Evolutionary conservation across 352 stramenopile genomes (phyloP), one percentile per base, ranked within the genome.

Genomic region (Labyrinthula sp.): DNA sequence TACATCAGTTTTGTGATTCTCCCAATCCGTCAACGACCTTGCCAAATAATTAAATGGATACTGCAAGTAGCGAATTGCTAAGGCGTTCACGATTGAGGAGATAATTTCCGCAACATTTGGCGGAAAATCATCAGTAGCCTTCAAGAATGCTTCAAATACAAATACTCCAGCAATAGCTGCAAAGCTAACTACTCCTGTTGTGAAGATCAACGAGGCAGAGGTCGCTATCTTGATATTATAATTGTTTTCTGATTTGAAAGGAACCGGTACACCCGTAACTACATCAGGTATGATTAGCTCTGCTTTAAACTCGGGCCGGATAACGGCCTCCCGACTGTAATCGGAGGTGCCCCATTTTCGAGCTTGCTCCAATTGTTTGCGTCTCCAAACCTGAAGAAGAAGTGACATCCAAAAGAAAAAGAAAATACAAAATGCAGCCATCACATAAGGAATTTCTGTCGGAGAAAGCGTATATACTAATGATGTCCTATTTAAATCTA

Each of bases 1-100:
- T 1, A 81, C 89, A 56, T 95, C 82, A 0, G 85, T 95, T 45
- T 80, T 70, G 56, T 95, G 86, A 64, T 95, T 95, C 56, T 97
- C 87, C 54, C 81, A 79, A 38, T 93, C 68, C 60, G 91, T 96
- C 24, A 97, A 61, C 33, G 71, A 71, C 20, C 77, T 66, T 3
- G 86, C 86, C 17, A 96, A 61, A 34, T 47, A 63, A 38, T 74
- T 79, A 36, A 95, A 89, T 9, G 82, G 66, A 39, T 71, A 80
- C 57, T 94, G 93, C 30, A 94, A 66, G 12, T 94, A 48, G 36
- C 86, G 60, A 60, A 95, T 88, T 48, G 80, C 73, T 4, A 96
- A 52, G 0, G 77, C 75, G 46, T 83, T 87, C 14, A 66, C 43
- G 6, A 52, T 35, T 9, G 47, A 35, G 3, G 43, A 31, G 35